Evolutionary conservation across 2,329 filamentous ascomycete species (phyloP), one percentile per base, ranked within the genome.

Genomic region (Aureobasidium namibiae): DNA sequence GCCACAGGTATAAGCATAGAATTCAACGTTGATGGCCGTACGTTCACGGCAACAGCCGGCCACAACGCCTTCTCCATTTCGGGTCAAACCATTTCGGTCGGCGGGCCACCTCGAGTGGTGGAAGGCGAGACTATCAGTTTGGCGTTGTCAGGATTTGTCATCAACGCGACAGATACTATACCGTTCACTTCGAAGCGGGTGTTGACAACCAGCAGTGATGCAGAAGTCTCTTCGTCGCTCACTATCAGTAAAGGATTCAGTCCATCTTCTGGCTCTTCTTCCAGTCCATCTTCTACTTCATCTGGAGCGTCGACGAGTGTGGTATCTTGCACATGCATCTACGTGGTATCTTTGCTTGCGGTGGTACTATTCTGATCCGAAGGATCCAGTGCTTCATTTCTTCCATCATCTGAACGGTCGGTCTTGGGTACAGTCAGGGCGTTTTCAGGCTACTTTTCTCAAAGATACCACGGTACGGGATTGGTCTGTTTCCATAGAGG

Each of bases 71-170:
- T 61, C 18, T 44, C 46, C 33, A 57, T 61, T 18, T 26, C n/a
- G 10, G 59, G 36, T 11, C 34, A 45, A 23, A 61, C 59, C 6
- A 34, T 61, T 5, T 49, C 42, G 13, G 34, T 46, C 21, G 59
- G 53, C 14, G 53, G 59, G 6, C 26, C 42, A 9, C 42, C 53
- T 14, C 41, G 21, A 24, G 53, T 50, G 4, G 31, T 61, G 14
- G 59, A 50, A 7, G 53, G 59, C 14, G 52, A 61, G 10, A 61
- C 59, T n/a, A 18, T 61, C 21, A 61, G 59, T 33, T 4, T 58
- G 16, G 59, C 23, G 5, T 10, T 39, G 16, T 26, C 45, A 5
- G 53, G 36, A 2, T 45, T 61, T 29, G 59, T 61, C 18, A 34
- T 61, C 34, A 54, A 52, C 34, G 53, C 41, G 10, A 58, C 52